Evolutionary conservation across 163 green algal genomes (phyloP).

Genomic region (Botryococcus braunii): DNA sequence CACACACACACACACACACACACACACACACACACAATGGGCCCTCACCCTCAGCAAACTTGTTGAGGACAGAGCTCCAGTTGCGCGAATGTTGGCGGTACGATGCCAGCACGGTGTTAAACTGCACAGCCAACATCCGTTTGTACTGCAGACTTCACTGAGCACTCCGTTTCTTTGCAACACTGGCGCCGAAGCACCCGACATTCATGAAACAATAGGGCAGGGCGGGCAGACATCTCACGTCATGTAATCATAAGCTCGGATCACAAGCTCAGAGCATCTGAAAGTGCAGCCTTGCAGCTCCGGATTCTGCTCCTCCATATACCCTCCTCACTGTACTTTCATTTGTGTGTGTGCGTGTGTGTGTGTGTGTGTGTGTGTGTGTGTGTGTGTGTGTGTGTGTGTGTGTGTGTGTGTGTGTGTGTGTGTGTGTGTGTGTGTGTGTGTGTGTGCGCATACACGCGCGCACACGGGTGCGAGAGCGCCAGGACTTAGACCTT

Average conservation of each 20-base stretch:
- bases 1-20: neutral
- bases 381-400: neutral
- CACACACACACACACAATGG: neutral
- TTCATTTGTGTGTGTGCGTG: no score
- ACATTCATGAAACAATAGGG: neutral
- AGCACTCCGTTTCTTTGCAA: neutral
- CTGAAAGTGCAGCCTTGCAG: neutral
- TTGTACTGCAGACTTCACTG: neutral
- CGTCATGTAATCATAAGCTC: neutral
- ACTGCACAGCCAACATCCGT: constrained; percentile 36
- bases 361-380: neutral
- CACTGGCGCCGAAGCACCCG: neutral
- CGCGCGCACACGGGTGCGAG: no score
- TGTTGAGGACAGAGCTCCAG: constrained; percentile 71
- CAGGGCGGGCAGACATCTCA: neutral
- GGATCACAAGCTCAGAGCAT: neutral
- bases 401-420: neutral
- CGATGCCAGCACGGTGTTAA: constrained; percentile 53
- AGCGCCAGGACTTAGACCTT: no score
- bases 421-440: neutral
- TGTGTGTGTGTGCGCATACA: no score
- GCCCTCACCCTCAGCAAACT: constrained; percentile 58
- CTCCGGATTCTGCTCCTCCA: no score
- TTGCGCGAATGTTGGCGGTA: constrained; percentile 59
- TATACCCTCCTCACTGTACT: no score